These are phyloP conservation scores for Begonia loranthoides DNA, from an alignment of 306 rosid species.

Conservation along the genomic window DNA sequence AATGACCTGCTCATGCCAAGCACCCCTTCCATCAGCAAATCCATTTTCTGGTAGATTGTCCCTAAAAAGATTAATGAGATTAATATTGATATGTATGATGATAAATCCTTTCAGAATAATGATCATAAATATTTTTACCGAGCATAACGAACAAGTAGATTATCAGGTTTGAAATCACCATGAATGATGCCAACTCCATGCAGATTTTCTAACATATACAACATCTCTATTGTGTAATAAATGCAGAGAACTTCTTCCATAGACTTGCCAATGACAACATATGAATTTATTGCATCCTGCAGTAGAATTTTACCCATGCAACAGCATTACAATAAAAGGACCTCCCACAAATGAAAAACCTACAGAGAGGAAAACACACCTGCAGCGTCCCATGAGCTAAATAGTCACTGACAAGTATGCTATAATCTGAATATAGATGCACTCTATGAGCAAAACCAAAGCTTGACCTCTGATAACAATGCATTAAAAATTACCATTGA, in stretches of 20 bases:
- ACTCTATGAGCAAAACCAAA: conserved; percentile 66
- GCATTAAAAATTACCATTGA: conserved; percentile 16
- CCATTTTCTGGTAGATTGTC: conserved; percentile 42
- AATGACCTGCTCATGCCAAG: conserved; percentile 77
- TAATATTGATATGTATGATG: too few species aligned
- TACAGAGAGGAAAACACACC: conserved; percentile 26
- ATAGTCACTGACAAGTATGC: conserved; percentile 67
- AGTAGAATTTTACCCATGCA: conserved; percentile 13
- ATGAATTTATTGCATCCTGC: conserved; percentile 80
- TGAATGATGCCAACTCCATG: conserved; percentile 74
- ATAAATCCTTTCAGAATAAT: neutral
- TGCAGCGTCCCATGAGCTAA: conserved; percentile 83
- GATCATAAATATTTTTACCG: conserved; percentile 27
- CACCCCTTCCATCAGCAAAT: conserved; percentile 45
- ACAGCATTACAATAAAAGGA: conserved; percentile 6
- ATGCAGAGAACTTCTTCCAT: conserved; percentile 88
- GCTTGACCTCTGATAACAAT: conserved; percentile 58
- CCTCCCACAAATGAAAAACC: conserved; percentile 6
- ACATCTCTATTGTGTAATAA: conserved; percentile 82
- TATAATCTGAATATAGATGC: conserved; percentile 69
- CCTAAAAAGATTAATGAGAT: conserved; percentile 19
- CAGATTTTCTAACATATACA: conserved; percentile 64
- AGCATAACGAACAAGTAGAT: conserved; percentile 80
- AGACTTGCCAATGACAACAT: conserved; percentile 45
- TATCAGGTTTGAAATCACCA: conserved; percentile 98